These are phyloP conservation scores for Epichloe aotearoae DNA, from an alignment of 2,329 filamentous ascomycete genomes.

Conservation along the genomic window DNA sequence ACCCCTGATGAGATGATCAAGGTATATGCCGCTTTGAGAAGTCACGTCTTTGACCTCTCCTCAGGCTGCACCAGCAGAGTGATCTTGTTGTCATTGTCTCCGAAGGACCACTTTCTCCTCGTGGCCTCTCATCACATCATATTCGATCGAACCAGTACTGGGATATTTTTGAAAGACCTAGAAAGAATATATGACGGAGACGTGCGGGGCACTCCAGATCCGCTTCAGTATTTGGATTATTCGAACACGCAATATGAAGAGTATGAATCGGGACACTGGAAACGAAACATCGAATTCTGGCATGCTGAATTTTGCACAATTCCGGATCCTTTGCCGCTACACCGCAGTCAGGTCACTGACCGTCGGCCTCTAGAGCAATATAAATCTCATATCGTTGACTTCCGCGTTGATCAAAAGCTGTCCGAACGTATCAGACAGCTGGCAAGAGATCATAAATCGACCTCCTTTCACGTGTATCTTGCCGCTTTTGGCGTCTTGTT, in stretches of 20 bases:
- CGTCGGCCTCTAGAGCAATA: not conserved
- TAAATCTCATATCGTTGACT: not conserved
- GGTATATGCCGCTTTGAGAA: not conserved
- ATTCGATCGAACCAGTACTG: not conserved
- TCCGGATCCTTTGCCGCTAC: not conserved
- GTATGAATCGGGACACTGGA: not conserved
- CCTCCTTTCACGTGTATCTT: slow-evolving; percentile 33
- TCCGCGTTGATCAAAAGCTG: no score
- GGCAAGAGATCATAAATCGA: slow-evolving; percentile 1
- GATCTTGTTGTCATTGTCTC: not conserved
- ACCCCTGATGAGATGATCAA: not conserved
- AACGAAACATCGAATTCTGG: not conserved
- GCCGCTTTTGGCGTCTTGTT: slow-evolving; percentile 26
- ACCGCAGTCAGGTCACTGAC: no score
- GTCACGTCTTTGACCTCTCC: not conserved
- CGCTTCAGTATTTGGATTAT: not conserved
- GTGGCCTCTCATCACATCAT: not conserved
- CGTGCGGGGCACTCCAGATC: not conserved
- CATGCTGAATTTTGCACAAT: not conserved
- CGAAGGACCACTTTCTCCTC: not conserved
- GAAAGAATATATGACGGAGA: not conserved
- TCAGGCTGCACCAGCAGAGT: not conserved
- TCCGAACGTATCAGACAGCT: not conserved
- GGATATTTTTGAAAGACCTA: not conserved
- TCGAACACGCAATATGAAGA: not conserved